phyloP scores from a whole-genome alignment of 208 protist species.

The Trypanosoma caninum region DNA sequence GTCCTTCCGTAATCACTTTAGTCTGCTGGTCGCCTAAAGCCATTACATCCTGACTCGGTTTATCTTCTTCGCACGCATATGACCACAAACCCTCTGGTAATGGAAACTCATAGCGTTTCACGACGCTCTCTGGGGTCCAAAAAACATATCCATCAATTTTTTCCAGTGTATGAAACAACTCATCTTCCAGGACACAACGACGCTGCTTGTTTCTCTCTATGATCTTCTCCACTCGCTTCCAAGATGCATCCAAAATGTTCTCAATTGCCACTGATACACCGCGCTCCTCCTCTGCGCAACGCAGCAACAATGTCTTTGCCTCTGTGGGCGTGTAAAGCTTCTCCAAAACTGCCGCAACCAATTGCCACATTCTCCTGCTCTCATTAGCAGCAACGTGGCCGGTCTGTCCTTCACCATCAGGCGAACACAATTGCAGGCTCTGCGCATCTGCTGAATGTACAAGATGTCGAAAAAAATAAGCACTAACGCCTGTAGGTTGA shows the following conservation, averaged over 20 bases:
- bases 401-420: neutral
- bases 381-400: neutral
- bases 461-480: conserved; percentile 67
- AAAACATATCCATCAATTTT: conserved; percentile 33
- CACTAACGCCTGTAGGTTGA: conserved; percentile 33
- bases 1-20: too few species aligned
- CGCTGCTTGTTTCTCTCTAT: conserved; percentile 44
- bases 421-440: too few species aligned
- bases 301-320: conserved; percentile 13
- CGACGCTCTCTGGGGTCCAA: conserved; percentile 52
- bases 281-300: conserved; percentile 26
- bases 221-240: conserved; percentile 52
- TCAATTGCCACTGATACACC: conserved; percentile 26
- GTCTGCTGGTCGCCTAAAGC: neutral
- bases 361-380: neutral
- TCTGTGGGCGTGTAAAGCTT: conserved; percentile 30
- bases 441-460: neutral
- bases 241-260: conserved; percentile 34
- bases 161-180: conserved; percentile 21
- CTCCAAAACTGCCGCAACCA: conserved; percentile 27
- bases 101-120: conserved; percentile 37
- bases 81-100: conserved; percentile 23
- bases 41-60: neutral
- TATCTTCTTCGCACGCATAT: neutral
- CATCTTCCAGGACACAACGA: conserved; percentile 25